These are phyloP conservation scores for Penicillium herquei DNA, from an alignment of 495 filamentous ascomycete genomes.

Conservation along the genomic window DNA sequence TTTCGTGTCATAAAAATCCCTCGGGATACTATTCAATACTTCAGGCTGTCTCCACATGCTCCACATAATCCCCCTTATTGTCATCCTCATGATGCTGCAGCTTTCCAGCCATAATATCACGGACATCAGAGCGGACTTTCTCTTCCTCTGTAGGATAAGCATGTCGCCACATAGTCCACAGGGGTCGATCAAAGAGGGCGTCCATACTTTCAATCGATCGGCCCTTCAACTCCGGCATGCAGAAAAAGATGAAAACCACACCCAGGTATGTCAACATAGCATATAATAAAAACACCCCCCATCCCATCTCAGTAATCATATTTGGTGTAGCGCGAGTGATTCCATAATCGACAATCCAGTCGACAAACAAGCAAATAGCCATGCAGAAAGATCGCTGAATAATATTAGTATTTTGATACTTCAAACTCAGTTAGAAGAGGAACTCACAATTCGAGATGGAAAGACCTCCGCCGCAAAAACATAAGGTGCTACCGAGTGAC, in stretches of 20 bases:
- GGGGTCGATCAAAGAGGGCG: constrained; percentile 30
- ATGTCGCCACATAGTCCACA: constrained; percentile 33
- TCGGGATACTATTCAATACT: not conserved
- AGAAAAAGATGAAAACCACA: constrained; percentile 30
- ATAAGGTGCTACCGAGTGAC: constrained; percentile 26
- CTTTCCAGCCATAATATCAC: constrained; percentile 14
- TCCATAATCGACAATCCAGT: constrained; percentile 27
- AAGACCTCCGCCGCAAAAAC: constrained; percentile 27
- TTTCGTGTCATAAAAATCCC: not conserved
- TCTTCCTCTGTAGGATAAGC: constrained; percentile 28
- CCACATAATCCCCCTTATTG: constrained; percentile 7
- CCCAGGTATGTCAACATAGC: constrained; percentile 26
- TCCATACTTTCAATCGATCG: constrained; percentile 37
- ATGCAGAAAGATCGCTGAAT: constrained; percentile 22
- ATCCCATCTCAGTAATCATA: constrained; percentile 30
- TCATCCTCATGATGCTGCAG: constrained; percentile 11
- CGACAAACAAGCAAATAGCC: constrained; percentile 24
- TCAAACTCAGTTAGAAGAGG: not conserved
- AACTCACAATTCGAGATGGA: constrained; percentile 27
- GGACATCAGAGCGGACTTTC: constrained; percentile 21
- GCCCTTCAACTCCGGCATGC: constrained; percentile 30
- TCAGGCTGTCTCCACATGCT: constrained; percentile 17
- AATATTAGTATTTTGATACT: not conserved
- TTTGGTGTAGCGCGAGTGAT: constrained; percentile 26
- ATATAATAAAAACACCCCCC: constrained; percentile 28